Base-by-base conservation (phyloP, 2,329 filamentous ascomycete genomes). In the Cercospora sp. region DNA sequence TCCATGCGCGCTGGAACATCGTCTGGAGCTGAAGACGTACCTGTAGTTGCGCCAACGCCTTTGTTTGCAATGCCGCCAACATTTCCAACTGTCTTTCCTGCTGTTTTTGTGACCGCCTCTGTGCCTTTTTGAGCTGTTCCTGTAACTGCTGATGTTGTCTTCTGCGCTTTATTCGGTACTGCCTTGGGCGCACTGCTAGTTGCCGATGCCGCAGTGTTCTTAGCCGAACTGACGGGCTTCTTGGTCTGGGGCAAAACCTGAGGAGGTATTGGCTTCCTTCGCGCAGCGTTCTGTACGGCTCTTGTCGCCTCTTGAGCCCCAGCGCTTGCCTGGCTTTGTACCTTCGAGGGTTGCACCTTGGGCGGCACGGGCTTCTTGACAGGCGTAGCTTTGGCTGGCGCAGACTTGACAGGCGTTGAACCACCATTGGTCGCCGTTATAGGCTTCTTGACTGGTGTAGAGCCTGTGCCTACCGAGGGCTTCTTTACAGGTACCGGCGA, bases 121-220 rank as follows among this genome's bases (percentile, higher is more conserved):
- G 72, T 69, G n/a, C 70, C 71, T 51, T 76, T 77, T 63, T 76
- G 73, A 5, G 73, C 71, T 10, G 74, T 71, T 16, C 71, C 72
- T 55, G 74, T 74, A 2, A 72, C 73, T 53, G 68, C 68, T 28
- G 64, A 66, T 16, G 73, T 73, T 23, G 64, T 68, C 28, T 74
- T 74, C 55, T 73, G 69, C 16, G 73, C 69, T 23, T 72, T 68
- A 18, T 65, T 68, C 1, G 68, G 65, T n/a, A 69, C 63, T 13
- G 60, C 60, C 30, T 73, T 40, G 33, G 36, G 12, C 40, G 28
- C 40, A 31, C 51, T 65, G 7, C 57, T 64, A 31, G 66, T 65
- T 33, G 61, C 31, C 23, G 67, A 64, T 30, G 33, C 62, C 7
- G 65, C 61, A 10, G 60, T 59, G 13, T 69, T 66, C 48, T 68